Percentiles rank a stretch among this genome's conserved stretches.
Conservation (phyloP, 164 flowering plant genomes). For the Magnolia officinalis region DNA sequence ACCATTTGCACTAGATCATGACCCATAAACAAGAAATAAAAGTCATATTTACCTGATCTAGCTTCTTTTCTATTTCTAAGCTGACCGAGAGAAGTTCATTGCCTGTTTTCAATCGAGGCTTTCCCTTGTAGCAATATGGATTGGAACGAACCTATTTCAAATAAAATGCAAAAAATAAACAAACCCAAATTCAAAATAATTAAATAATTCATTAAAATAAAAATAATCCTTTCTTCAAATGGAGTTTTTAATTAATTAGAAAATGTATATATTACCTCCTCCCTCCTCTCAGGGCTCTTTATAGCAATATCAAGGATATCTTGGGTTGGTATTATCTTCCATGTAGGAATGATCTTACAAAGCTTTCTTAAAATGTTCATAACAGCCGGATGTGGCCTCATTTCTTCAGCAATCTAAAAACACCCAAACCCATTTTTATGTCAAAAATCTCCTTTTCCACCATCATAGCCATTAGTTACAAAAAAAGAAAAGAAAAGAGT, state of each 20-base stretch:
- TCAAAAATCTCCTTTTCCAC: background rate
- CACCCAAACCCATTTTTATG: background rate
- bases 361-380: slow-evolving; percentile 41
- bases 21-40: background rate
- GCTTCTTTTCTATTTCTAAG: slow-evolving; percentile 51
- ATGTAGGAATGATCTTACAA: slow-evolving; percentile 57
- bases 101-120: slow-evolving; percentile 69
- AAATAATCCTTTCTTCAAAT: too few species aligned
- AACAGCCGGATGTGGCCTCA: slow-evolving; percentile 53
- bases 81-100: slow-evolving; percentile 48
- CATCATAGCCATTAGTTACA: too few species aligned
- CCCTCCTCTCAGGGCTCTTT: slow-evolving; percentile 50
- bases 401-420: slow-evolving; percentile 69
- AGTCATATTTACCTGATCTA: slow-evolving; percentile 41
- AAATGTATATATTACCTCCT: slow-evolving; percentile 39
- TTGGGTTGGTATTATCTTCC: slow-evolving; percentile 68
- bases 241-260: too few species aligned
- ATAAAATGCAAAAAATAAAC: background rate
- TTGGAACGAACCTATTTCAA: slow-evolving; percentile 50
- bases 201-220: background rate
- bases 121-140: slow-evolving; percentile 72
- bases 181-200: background rate
- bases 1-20: background rate
- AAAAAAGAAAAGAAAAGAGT: too few species aligned
- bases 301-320: slow-evolving; percentile 67